These are phyloP conservation scores for Trichoderma orchidacearum DNA, from an alignment of 495 filamentous ascomycete genomes.

Conservation along the genomic window DNA sequence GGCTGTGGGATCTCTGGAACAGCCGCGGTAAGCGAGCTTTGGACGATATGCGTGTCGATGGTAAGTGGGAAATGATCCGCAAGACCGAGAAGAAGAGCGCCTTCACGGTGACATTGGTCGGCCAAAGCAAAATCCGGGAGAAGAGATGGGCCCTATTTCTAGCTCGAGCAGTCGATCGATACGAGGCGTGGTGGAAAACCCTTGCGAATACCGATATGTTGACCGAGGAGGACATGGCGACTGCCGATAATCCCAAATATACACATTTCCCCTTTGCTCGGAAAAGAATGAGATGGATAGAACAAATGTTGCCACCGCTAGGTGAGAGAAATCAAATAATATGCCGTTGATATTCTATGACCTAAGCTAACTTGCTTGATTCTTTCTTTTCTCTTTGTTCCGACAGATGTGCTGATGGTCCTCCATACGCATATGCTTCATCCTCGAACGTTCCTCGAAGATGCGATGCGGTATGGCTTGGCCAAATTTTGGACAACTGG, in stretches of 20 bases:
- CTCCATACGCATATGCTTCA: conserved; percentile 68
- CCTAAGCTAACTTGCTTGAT: neutral
- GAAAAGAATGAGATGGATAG: neutral
- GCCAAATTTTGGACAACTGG: conserved; percentile 39
- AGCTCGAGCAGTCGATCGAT: conserved; percentile 47
- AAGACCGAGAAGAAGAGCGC: conserved; percentile 1
- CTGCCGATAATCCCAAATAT: neutral
- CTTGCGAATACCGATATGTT: neutral
- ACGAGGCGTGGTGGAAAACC: conserved; percentile 42
- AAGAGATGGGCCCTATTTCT: conserved; percentile 57
- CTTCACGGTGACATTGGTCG: conserved; percentile 1
- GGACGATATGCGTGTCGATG: neutral
- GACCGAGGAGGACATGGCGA: conserved; percentile 2
- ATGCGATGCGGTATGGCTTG: conserved; percentile 44
- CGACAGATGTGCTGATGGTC: conserved; percentile 60
- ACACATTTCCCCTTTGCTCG: neutral
- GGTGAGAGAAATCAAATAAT: too few species aligned
- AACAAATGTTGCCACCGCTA: conserved; percentile 7
- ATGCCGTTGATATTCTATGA: too few species aligned
- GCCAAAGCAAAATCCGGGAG: conserved; percentile 28
- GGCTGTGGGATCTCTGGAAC: conserved; percentile 37
- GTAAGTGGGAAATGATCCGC: conserved; percentile 12
- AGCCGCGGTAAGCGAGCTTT: neutral
- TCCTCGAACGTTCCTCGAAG: conserved; percentile 51
- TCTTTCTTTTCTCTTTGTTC: neutral